A percentile compares a stretch with the other conserved stretches of the same genome.
Evolutionary conservation across 2,329 filamentous ascomycete genomes (phyloP).

Genomic region (Fusarium siculi): DNA sequence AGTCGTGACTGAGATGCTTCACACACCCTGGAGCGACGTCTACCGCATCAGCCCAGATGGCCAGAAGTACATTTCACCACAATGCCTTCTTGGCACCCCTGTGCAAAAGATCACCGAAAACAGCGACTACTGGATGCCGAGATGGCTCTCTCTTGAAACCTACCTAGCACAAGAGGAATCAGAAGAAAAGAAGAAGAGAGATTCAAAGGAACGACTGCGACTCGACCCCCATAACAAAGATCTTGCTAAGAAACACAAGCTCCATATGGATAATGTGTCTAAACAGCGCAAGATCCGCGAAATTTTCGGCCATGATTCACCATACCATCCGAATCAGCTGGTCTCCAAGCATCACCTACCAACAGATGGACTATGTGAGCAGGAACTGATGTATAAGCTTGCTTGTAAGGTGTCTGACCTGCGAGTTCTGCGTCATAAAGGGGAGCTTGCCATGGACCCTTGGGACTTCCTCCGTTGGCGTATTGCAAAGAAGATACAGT

Average conservation of each 20-base stretch:
- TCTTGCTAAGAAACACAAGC: slow-evolving; percentile 30
- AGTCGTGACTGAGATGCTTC: slow-evolving; percentile 13
- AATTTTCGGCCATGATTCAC: slow-evolving; percentile 46
- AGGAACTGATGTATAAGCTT: slow-evolving; percentile 51
- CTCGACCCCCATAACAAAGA: slow-evolving; percentile 9
- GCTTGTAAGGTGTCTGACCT: slow-evolving; percentile 50
- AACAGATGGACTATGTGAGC: slow-evolving; percentile 46
- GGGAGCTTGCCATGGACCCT: slow-evolving; percentile 50
- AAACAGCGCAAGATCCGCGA: slow-evolving; percentile 50
- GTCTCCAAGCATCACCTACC: slow-evolving; percentile 49
- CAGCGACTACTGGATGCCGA: slow-evolving; percentile 45
- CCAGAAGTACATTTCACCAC: slow-evolving; percentile 39
- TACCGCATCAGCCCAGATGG: slow-evolving; percentile 39
- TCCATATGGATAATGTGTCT: slow-evolving; percentile 47
- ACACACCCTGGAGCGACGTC: slow-evolving; percentile 25
- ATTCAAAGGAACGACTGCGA: slow-evolving; percentile 18
- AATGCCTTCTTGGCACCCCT: slow-evolving; percentile 42
- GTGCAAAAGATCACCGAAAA: slow-evolving; percentile 44
- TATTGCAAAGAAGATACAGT: slow-evolving; percentile 31
- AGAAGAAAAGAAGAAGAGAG: slow-evolving; percentile 22
- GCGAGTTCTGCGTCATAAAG: slow-evolving; percentile 34
- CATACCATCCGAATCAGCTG: slow-evolving; percentile 53
- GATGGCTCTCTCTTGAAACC: slow-evolving; percentile 46
- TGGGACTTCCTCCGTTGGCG: slow-evolving; percentile 54
- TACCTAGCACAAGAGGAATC: slow-evolving; percentile 43